Conservation (phyloP, 2,329 filamentous ascomycete genomes). For the Aspergillus carbonarius region DNA sequence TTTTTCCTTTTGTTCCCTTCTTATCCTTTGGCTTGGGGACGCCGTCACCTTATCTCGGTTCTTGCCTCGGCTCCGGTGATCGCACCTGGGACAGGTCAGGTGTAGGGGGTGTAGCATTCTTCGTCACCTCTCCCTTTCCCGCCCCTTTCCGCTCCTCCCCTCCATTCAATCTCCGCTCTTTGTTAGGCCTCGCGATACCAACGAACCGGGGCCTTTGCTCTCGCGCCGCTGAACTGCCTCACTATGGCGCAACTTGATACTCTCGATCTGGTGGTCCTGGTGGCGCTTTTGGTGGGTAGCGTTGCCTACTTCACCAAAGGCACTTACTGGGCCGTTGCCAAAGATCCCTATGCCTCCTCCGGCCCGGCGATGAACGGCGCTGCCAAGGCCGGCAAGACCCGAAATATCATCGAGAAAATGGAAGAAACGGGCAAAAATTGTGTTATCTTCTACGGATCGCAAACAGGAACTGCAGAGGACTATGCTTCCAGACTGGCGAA, state of each 20-base stretch:
- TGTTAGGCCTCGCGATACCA: background rate
- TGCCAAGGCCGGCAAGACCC: conserved; percentile 76
- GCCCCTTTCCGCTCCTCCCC: conserved; percentile 6
- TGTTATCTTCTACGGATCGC: conserved; percentile 96
- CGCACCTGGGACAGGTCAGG: conserved; percentile 4
- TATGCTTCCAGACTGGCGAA: conserved; percentile 95
- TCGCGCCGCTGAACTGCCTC: conserved; percentile 8
- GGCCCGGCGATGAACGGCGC: conserved; percentile 61
- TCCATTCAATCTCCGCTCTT: conserved; percentile 5
- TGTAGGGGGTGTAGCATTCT: conserved; percentile 9
- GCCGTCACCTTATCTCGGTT: background rate
- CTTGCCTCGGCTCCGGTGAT: conserved; percentile 5
- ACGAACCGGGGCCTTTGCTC: background rate
- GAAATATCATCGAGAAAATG: conserved; percentile 94
- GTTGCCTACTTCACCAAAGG: conserved; percentile 98
- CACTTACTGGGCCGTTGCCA: conserved; percentile 76
- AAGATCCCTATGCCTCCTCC: conserved; percentile 82
- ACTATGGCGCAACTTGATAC: conserved; percentile 94
- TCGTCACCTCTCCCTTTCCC: conserved; percentile 6
- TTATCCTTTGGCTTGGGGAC: conserved; percentile 2
- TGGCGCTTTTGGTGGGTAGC: conserved; percentile 78
- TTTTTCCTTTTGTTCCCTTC: conserved; percentile 6
- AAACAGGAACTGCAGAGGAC: conserved; percentile 97
- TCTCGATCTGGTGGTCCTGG: conserved; percentile 89
- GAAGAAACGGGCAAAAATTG: conserved; percentile 95